Evolutionary conservation across 108 stramenopile species (phyloP), one percentile per base, ranked within the genome.

Genomic region (Hondaea fermentalgiana): DNA sequence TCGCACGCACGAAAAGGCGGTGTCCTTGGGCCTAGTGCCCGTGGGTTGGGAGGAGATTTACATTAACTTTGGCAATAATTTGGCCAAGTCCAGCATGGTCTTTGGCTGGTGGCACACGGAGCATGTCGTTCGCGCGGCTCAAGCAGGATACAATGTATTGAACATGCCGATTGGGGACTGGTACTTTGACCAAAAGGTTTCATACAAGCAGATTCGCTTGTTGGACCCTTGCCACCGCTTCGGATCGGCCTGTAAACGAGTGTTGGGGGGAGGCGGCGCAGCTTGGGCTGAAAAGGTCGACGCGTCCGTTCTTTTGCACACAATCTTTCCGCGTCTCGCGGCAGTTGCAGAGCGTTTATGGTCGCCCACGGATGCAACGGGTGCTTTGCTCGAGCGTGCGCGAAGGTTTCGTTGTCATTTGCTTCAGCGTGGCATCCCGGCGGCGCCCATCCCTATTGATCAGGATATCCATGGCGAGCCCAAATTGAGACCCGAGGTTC

Each of bases 21-120:
- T 25, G 6, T 17, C 21, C 3, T 0, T 55, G 12, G 89, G 91
- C 19, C 89, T 89, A 43, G 90, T 64, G 17, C 92, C 93, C 4
- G 92, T 96, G 59, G 93, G 91, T 8, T 96, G 96, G 96, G 91
- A 93, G 58, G 96, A 96, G 88, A 92, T 96, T 4, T 95, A 92
- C 58, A 88, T 95, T 60, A 71, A 92, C 23, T 92, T 92, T 72
- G 64, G 72, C 8, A 72, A 25, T 2, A 21, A 44, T 21, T 72
- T 93, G 6, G 76, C 90, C 29, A 60, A 57, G 28, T 92, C 93
- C 12, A 93, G 92, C 47, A 60, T 96, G 29, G 43, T 89, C 28
- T 91, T 94, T 72, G 94, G 91, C 29, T 94, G 95, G 95, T 45
- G 55, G 44, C 19, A 42, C 25, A 47, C 45, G 6, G 93, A 95